Conservation (phyloP, 1,284 basidiomycete species). For the Vanrija sp. region DNA sequence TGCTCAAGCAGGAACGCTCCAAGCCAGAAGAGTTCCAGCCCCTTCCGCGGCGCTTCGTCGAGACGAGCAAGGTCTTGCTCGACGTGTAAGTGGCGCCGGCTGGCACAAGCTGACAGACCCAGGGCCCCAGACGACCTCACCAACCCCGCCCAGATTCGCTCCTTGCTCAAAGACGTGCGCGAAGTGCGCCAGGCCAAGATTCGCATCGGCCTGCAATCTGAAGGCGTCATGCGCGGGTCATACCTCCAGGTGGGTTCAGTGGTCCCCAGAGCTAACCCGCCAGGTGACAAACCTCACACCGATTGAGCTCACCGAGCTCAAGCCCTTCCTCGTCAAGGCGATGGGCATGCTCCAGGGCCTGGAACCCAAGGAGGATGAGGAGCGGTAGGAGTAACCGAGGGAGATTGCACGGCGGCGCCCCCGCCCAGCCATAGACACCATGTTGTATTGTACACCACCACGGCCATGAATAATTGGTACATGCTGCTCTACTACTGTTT, state of each 20-base stretch:
- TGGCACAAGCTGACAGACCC: neutral
- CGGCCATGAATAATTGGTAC: constrained; percentile 17
- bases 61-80: constrained; percentile 80
- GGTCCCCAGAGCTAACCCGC: neutral
- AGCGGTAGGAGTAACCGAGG: constrained; percentile 1
- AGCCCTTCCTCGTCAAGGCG: constrained; percentile 78
- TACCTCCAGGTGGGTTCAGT: constrained; percentile 62
- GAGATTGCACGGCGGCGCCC: neutral
- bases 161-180: constrained; percentile 84
- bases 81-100: constrained; percentile 65
- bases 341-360: constrained; percentile 62
- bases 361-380: constrained; percentile 26
- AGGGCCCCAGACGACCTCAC: constrained; percentile 88
- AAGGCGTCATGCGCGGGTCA: constrained; percentile 51
- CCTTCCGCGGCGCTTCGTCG: constrained; percentile 79
- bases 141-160: constrained; percentile 72
- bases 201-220: constrained; percentile 75
- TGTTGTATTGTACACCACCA: neutral
- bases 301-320: constrained; percentile 88
- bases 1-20: constrained; percentile 64
- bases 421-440: neutral
- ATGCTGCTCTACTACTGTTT: constrained; percentile 14
- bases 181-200: constrained; percentile 93
- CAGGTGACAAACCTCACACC: constrained; percentile 81
- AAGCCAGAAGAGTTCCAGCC: constrained; percentile 66